Evolutionary conservation across 2,329 filamentous ascomycete genomes (phyloP), one percentile per base, ranked within the genome.

Genomic region (Hypoxylon sp.): DNA sequence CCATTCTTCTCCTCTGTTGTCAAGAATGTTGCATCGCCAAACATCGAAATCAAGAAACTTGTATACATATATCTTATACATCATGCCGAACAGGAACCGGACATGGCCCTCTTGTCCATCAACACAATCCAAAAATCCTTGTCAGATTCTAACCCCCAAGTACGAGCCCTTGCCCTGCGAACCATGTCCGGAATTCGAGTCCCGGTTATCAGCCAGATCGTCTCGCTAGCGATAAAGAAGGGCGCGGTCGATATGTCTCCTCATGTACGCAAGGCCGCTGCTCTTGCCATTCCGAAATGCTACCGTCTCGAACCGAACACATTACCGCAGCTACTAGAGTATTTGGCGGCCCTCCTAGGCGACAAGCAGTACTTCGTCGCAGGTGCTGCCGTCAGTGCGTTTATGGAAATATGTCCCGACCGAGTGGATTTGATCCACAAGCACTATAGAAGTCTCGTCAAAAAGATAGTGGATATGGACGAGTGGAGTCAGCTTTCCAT

Each of bases 101-200:
- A 99, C 81, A 92, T 98, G 50, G 94, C 96, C 19, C 87, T 99
- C 39, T 87, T 99, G 48, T 97, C 94, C 66, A 98, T 99, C 87
- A 99, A 99, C 82, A 97, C 96, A 5, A 98, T 99, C 74, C 96
- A 99, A 78, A 98, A 98, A 81, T 97, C 95, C 9, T 88, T 99
- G 65, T 97, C 94, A 24, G 96, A 99, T 81, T 86, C 91, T 64
- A 98, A 94, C 79, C 93, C 96, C 1, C 92, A 97, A 77, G 90
- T 98, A 19, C 91, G 96, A 73, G 94, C 95, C 22, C 91, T 99
- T 76, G 96, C 96, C 0, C 86, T 99, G 69, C 93, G 94, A 71
- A 97, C 96, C 72, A 99, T 99, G 95, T 97, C 94, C 0, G 94
- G 94, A 11, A 98, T 99, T 71, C 88, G 92, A n/a, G 95, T 99